Percentiles rank a stretch among this genome's conserved stretches.
These are phyloP conservation scores for Penicillium thymicola DNA, from an alignment of 2,329 filamentous ascomycete species.

Conservation along the genomic window DNA sequence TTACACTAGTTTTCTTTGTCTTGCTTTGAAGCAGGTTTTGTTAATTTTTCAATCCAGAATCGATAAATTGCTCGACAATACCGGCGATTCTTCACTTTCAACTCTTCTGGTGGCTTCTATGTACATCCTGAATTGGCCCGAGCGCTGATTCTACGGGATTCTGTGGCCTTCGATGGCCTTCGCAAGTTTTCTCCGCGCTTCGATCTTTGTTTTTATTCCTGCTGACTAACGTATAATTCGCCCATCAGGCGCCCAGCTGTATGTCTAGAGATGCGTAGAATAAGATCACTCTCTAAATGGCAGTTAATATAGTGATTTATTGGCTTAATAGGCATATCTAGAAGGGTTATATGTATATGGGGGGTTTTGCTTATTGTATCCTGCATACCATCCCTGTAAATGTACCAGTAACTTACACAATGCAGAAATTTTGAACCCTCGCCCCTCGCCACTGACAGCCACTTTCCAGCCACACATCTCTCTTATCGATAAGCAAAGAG, in stretches of 20 bases:
- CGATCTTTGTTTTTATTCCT: conserved; percentile 5
- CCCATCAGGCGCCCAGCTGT: not conserved
- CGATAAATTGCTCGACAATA: not conserved
- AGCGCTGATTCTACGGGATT: conserved; percentile 29
- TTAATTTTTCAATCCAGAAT: not conserved
- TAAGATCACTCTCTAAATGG: not conserved
- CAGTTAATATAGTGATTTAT: not conserved
- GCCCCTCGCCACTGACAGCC: conserved; percentile 10
- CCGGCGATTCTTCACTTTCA: not conserved
- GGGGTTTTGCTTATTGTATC: not conserved
- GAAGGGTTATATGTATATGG: not conserved
- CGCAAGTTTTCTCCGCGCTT: conserved; percentile 24
- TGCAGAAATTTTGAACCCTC: conserved; percentile 2
- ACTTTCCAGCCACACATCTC: conserved; percentile 3
- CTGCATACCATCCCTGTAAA: not conserved
- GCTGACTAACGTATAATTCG: conserved; percentile 10
- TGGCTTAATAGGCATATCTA: not conserved
- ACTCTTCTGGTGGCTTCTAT: conserved; percentile 17
- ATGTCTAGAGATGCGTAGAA: not conserved
- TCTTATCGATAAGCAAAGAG: conserved; percentile 29
- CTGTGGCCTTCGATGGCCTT: conserved; percentile 33
- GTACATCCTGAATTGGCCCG: conserved; percentile 23
- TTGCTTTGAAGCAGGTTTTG: not conserved
- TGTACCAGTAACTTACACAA: not conserved
- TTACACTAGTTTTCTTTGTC: conserved; percentile 5